Evolutionary conservation across 164 flowering plant species (phyloP).

Genomic region (Vitis amurensis): DNA sequence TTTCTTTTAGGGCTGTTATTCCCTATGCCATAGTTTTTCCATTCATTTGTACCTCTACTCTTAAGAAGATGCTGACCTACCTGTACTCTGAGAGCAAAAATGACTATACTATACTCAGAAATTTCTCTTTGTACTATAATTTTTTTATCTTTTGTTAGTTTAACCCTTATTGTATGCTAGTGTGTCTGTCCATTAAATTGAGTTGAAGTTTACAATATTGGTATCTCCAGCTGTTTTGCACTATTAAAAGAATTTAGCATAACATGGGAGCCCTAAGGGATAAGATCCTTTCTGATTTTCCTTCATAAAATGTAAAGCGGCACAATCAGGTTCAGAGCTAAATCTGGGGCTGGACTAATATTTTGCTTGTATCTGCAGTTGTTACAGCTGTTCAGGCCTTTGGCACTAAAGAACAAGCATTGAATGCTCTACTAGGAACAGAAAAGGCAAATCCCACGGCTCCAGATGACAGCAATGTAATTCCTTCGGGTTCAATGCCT

Average conservation of each 20-base stretch:
- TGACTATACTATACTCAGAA: too few relatives aligned
- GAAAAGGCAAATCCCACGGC: conserved; percentile 9
- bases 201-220: too few relatives aligned
- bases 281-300: background rate
- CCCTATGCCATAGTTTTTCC: background rate
- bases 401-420: conserved; percentile 45
- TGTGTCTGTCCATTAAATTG: too few relatives aligned
- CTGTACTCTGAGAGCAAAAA: too few relatives aligned
- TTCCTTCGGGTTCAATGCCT: conserved; percentile 17
- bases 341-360: background rate
- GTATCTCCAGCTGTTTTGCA: too few relatives aligned
- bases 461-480: conserved; percentile 10
- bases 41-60: background rate
- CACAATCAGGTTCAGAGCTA: too few relatives aligned
- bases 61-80: too few relatives aligned
- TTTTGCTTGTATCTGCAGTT: conserved; percentile 35
- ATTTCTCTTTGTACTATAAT: too few relatives aligned
- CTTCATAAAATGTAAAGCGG: background rate
- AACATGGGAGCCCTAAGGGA: too few relatives aligned
- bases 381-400: conserved; percentile 46
- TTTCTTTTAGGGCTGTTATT: background rate
- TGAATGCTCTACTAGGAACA: conserved; percentile 36
- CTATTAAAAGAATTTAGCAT: too few relatives aligned
- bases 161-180: too few relatives aligned
- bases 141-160: too few relatives aligned